Evolutionary conservation across 2,329 filamentous ascomycete genomes (phyloP), one percentile per base, ranked within the genome.

Genomic region (Xylariales sp.): DNA sequence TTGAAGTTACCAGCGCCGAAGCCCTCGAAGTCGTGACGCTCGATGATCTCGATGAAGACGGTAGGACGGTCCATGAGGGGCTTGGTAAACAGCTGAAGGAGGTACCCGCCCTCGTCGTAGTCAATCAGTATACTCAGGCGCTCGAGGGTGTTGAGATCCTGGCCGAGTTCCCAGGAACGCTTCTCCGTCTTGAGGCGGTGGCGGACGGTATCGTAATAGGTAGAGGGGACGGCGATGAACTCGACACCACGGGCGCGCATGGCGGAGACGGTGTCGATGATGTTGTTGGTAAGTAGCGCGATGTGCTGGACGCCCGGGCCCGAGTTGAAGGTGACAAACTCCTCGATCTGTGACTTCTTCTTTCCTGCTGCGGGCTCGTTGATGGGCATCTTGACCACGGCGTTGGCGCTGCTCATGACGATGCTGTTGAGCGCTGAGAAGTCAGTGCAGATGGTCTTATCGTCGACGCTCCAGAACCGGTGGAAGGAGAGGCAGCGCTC

Each of bases 1-100:
- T 94, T 97, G 83, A 97, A 97, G 80, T 97, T 98, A 0, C 95
- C 95, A 0, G 94, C 95, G 3, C 95, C 94, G 74, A 97, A 97
- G 0, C 95, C 95, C 39, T 92, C 90, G 79, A 97, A 97, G 71
- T 93, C 90, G 75, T 97, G 91, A 65, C 94, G 85, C 84, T 97
- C 94, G 75, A 97, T 97, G 75, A 97, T 97, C 86, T 97, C 95
- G 71, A 97, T 89, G 78, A 97, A 97, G 34, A 97, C 94, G 3
- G 95, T 97, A 30, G 95, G 95, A 12, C 95, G 90, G 81, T 97
- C 94, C 91, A 97, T 93, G 73, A 97, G 81, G 71, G 95, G 95
- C 88, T 93, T 93, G 39, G 91, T 93, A 80, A 93, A 93, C 41
- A 93, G 82, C 81, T 90, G 88, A 63, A 91, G 80, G 71, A 97